Evolutionary conservation across 2,329 filamentous ascomycete species (phyloP).

Genomic region (Plectosphaerella plurivora): DNA sequence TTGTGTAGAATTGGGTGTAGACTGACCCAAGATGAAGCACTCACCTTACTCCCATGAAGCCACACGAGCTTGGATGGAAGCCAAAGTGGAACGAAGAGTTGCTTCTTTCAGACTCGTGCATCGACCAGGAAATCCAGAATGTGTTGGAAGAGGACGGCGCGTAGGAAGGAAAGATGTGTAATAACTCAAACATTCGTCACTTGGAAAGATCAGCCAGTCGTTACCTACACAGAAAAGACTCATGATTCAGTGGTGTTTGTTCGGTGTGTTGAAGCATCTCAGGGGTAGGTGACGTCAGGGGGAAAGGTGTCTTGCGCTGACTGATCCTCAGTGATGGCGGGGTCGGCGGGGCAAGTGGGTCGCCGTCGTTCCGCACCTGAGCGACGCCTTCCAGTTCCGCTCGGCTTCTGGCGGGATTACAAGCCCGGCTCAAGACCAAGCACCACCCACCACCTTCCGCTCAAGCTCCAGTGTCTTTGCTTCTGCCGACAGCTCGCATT

Average conservation of each 20-base stretch:
- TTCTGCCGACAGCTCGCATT: too few species aligned
- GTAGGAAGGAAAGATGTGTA: neutral
- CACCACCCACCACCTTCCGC: neutral
- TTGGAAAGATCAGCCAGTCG: too few species aligned
- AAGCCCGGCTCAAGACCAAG: constrained; percentile 2
- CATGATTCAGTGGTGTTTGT: too few species aligned
- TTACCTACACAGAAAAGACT: too few species aligned
- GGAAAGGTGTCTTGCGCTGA: neutral
- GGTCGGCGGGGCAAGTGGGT: too few species aligned
- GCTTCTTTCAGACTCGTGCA: neutral
- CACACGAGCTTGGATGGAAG: neutral
- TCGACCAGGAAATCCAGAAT: neutral
- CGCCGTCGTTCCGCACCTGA: neutral
- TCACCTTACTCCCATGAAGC: neutral
- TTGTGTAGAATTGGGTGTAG: neutral
- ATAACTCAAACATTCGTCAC: too few species aligned
- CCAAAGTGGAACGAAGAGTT: neutral
- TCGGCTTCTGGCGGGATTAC: constrained; percentile 14
- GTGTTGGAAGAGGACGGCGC: neutral
- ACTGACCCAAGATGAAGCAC: neutral
- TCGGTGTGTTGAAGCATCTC: too few species aligned
- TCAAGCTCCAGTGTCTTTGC: neutral
- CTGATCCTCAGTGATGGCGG: neutral
- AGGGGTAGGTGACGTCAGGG: neutral
- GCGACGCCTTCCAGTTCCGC: constrained; percentile 6